These are phyloP conservation scores for Oryza coarctata DNA, from an alignment of 176 grass and related monocot genomes.

Conservation along the genomic window DNA sequence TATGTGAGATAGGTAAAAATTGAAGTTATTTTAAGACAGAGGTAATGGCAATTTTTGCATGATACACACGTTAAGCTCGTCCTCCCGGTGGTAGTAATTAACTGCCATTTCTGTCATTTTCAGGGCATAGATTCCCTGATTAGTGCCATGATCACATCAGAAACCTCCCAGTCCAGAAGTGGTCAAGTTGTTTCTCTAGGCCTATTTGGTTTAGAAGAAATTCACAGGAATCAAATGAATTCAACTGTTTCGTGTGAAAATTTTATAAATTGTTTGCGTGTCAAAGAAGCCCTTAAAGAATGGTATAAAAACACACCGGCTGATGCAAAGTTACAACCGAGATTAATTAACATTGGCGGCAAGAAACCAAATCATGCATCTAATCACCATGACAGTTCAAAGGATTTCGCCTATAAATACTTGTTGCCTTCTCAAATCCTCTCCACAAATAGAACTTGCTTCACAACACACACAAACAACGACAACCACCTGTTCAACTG, in stretches of 20 bases:
- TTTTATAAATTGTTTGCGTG: too few species aligned
- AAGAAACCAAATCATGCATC: neutral
- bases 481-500: neutral
- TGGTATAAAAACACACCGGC: neutral
- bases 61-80: neutral
- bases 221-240: too few species aligned
- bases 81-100: neutral
- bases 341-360: neutral
- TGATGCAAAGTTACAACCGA: neutral
- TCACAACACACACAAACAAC: slow-evolving; percentile 1
- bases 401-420: slow-evolving; percentile 22
- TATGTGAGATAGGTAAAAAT: too few species aligned
- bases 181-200: slow-evolving; percentile 26
- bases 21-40: too few species aligned
- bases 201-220: too few species aligned
- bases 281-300: slow-evolving; percentile 14
- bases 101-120: neutral
- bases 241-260: too few species aligned
- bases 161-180: slow-evolving; percentile 17
- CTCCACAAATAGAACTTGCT: neutral
- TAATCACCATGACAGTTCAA: neutral
- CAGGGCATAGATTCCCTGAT: slow-evolving; percentile 16
- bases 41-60: neutral
- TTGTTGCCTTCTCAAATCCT: neutral
- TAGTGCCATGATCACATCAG: neutral